Base-by-base conservation (phyloP, 2,329 filamentous ascomycete species). In the Volutella citrinella region DNA sequence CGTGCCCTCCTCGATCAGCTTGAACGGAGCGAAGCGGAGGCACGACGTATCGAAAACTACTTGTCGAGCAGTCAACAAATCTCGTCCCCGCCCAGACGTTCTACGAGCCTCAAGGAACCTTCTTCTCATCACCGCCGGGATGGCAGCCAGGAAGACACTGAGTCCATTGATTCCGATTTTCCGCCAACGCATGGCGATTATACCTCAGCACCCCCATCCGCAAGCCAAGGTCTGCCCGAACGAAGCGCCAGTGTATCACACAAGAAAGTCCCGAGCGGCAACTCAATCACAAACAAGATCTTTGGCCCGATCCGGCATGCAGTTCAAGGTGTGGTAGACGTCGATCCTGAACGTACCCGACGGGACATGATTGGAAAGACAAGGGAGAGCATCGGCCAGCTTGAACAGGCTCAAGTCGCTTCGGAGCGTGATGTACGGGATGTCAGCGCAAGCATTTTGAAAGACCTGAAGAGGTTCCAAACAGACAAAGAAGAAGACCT, bases 361-460 rank as follows among this genome's bases (percentile, higher is more conserved):
- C 78, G 93, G 34, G 93, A 98, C 59, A 84, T 88, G 45, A 96
- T 98, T 49, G 90, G 91, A 23, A 97, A 96, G 72, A 98, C 93
- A 1, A 82, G 84, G 46, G 93, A 98, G 64, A 87, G 82, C 38
- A 80, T 98, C 43, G 76, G 65, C 27, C 77, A 96, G 68, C 73
- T 98, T 32, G 90, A 97, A 63, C 88, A 95, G 68, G 93, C 93
- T 1, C 77, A 96, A 38, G 78, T 88, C 19, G 90, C 87, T 5
- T 87, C 89, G 5, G 88, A 90, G 43, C 82, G 88, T 54, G 93
- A 98, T 57, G 93, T 97, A 41, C 90, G 86, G 59, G 88, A 97
- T 54, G 93, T 93, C 8, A 96, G 89, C 55, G 72, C 78, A 4
- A 94, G 88, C 32, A 87, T 97, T 5, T 64, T 98, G 50, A 84